Conservation (phyloP, 768 basidiomycete genomes). For the Trametes elegans region DNA sequence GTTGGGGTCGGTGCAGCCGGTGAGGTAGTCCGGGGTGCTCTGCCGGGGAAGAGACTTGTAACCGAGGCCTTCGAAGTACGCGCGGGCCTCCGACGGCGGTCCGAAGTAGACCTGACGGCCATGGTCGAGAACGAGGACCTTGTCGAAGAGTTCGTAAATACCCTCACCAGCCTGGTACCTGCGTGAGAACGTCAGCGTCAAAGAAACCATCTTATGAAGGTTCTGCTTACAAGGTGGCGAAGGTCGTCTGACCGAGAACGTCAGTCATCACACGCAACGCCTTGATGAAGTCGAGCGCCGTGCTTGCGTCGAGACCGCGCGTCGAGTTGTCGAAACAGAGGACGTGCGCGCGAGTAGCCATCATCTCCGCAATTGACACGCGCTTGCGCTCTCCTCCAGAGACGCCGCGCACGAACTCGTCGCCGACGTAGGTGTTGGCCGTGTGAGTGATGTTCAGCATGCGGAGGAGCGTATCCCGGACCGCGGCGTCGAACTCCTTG, state of each 20-base stretch:
- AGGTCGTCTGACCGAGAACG: conserved; percentile 73
- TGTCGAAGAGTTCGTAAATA: conserved; percentile 80
- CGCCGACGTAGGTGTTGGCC: conserved; percentile 72
- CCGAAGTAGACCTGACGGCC: conserved; percentile 85
- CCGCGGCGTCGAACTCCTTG: conserved; percentile 52
- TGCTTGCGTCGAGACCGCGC: conserved; percentile 79
- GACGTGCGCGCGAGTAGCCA: conserved; percentile 76
- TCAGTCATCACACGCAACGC: conserved; percentile 82
- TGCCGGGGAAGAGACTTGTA: conserved; percentile 77
- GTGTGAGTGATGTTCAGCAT: conserved; percentile 89
- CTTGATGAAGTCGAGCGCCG: conserved; percentile 83
- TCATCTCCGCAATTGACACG: conserved; percentile 84
- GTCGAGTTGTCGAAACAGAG: conserved; percentile 87
- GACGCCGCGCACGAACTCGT: conserved; percentile 82
- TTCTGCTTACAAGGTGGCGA: conserved; percentile 63
- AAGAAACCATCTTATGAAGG: background rate
- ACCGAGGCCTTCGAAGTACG: conserved; percentile 76
- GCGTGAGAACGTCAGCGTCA: background rate
- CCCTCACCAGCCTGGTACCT: conserved; percentile 69
- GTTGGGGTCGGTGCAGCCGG: conserved; percentile 80
- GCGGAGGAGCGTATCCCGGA: conserved; percentile 61
- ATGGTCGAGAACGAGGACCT: conserved; percentile 79
- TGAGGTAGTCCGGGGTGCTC: conserved; percentile 83
- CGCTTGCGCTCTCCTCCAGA: conserved; percentile 81
- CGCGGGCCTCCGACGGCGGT: conserved; percentile 65